Base-by-base conservation (phyloP, 1,284 basidiomycete genomes). In the Inonotus hispidus region DNA sequence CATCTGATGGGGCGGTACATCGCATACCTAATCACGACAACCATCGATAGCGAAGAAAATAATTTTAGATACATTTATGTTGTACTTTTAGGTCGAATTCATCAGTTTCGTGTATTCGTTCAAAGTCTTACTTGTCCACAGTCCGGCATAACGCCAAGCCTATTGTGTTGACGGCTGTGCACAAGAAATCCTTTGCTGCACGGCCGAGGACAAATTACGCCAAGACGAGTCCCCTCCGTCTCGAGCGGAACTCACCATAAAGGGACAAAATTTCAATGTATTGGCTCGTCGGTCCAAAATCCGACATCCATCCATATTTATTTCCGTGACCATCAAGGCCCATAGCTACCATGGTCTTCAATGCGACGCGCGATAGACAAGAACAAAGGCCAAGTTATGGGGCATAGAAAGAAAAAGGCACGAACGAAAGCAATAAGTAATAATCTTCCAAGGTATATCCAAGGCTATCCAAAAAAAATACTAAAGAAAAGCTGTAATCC, bases 221-320 rank as follows among this genome's bases (percentile, higher is more conserved):
- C 32, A 32, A 32, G 32, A 32, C 32, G 8, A 4, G 8, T 8
- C 32, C 8, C 32, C 32, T 32, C 32, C 32, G 32, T 32, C 4
- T 32, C 32, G 32, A 32, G 4, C 32, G 32, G 32, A 32, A 32
- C 32, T 8, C 4, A 32, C 8, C 32, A 32, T 3, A 8, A 32
- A 32, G 8, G 32, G 32, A 32, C 32, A 32, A 32, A 32, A 8
- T 32, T n/a, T 8, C 3, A 32, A 32, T 4, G 32, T 32, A 32
- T 32, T 3, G 8, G 8, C 8, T 8, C 32, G 32, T 32, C 32
- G 32, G 32, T 32, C 32, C 0, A 43, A 29, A 32, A 52, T n/a
- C 50, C 50, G 27, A 52, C 7, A 52, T 56, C 55, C 41, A 35
- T 56, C 23, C 41, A 46, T 46, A n/a, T 46, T 41, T 56, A 46